phyloP scores from a whole-genome alignment of 2,329 filamentous ascomycete species.

The Calonectria multiphialidica region DNA sequence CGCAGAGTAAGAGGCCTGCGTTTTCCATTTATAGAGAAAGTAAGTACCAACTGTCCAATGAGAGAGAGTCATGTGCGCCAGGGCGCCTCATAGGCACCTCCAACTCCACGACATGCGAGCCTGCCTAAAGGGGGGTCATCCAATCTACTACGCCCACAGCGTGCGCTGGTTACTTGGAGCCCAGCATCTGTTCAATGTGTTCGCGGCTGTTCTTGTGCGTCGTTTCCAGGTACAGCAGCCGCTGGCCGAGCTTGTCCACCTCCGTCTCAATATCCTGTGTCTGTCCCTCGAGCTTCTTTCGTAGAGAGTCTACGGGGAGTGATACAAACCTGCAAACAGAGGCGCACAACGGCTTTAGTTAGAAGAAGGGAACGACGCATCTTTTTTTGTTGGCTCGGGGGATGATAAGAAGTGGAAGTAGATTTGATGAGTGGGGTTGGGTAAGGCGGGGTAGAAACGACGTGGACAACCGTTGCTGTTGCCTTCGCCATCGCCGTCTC shows the following conservation, averaged over 20 bases:
- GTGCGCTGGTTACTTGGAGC: slow-evolving; percentile 55
- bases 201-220: slow-evolving; percentile 95
- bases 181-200: slow-evolving; percentile 89
- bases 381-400: not conserved
- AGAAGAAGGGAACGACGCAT: not conserved
- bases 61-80: not conserved
- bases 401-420: not conserved
- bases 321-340: slow-evolving; percentile 82
- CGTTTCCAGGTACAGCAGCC: slow-evolving; percentile 91
- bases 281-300: slow-evolving; percentile 81
- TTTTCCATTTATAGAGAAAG: slow-evolving; percentile 7
- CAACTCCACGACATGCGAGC: not conserved
- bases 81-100: slow-evolving; percentile 5
- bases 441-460: slow-evolving; percentile 4
- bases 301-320: slow-evolving; percentile 78
- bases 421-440: not conserved
- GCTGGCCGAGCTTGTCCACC: slow-evolving; percentile 86
- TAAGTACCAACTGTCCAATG: slow-evolving; percentile 11
- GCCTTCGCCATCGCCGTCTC: no score
- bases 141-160: not conserved
- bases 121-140: not conserved
- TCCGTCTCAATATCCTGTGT: slow-evolving; percentile 81
- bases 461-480: not conserved
- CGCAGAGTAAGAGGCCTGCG: not conserved
- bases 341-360: slow-evolving; percentile 18